Conservation (phyloP, 192 early-diverging fungal species). For the Coemansia nantahalensis region DNA sequence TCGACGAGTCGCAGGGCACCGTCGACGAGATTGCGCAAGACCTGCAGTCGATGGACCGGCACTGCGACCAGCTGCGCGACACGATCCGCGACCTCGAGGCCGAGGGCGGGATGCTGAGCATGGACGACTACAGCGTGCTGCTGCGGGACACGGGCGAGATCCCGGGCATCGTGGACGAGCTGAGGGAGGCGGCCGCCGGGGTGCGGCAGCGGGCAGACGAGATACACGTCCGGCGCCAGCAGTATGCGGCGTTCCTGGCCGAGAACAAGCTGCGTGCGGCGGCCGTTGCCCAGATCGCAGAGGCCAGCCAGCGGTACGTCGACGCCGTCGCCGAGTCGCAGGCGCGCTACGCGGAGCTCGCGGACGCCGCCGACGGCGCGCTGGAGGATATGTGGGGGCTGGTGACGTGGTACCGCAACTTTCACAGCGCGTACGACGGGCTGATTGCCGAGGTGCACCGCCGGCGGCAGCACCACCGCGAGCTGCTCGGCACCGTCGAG, state of each 20-base stretch:
- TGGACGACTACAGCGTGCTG: slow-evolving; percentile 49
- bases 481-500: slow-evolving; percentile 28
- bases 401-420: slow-evolving; percentile 49
- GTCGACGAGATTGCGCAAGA: slow-evolving; percentile 41
- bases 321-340: slow-evolving; percentile 11
- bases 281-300: slow-evolving; percentile 19
- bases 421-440: slow-evolving; percentile 46
- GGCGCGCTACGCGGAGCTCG: slow-evolving; percentile 12
- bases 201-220: slow-evolving; percentile 43
- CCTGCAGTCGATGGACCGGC: slow-evolving; percentile 36
- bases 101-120: slow-evolving; percentile 37
- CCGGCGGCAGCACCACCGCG: slow-evolving; percentile 37
- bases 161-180: slow-evolving; percentile 37
- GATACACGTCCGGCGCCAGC: slow-evolving; percentile 34
- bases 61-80: slow-evolving; percentile 49
- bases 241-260: slow-evolving; percentile 41
- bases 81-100: slow-evolving; percentile 45
- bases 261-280: slow-evolving; percentile 28
- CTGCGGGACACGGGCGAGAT: slow-evolving; percentile 46
- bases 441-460: slow-evolving; percentile 48
- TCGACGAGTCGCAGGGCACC: slow-evolving; percentile 29
- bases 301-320: slow-evolving; percentile 13
- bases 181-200: slow-evolving; percentile 18
- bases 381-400: slow-evolving; percentile 44
- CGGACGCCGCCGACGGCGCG: slow-evolving; percentile 14